Evolutionary conservation across 352 stramenopile species (phyloP), one percentile per base, ranked within the genome.

Genomic region (Phytopythium aichiense): DNA sequence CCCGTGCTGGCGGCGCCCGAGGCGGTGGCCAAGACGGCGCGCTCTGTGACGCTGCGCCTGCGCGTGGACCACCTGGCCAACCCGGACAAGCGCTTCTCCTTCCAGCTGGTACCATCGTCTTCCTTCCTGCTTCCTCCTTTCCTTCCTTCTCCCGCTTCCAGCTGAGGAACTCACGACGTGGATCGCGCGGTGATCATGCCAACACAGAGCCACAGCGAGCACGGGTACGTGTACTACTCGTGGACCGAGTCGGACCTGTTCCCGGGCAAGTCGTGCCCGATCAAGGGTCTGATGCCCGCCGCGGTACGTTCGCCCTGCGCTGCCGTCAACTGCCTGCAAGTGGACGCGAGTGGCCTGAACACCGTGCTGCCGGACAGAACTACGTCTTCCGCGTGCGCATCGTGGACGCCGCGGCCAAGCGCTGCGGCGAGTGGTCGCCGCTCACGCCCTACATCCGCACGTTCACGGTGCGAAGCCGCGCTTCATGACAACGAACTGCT

Each of bases 221-320:
- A 93, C 56, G 84, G 86, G 37, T 95, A 93, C 61, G 84, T 95
- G 28, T 95, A 93, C 64, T 95, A 95, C 76, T 93, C 82, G 59
- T 95, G 86, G 86, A 72, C 62, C 57, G 81, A 95, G 46, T 92
- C 85, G 52, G 81, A 84, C 56, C 43, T 82, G 9, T 88, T 91
- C 56, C 37, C 67, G 16, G 68, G 64, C 38, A 70, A 70, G 28
- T 86, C 88, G 68, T 84, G 75, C 52, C 79, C 84, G 12, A 74
- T 95, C 31, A 92, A 92, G 63, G 81, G 83, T 1, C 71, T 95
- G 9, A 60, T 43, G 42, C 74, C 84, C 54, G 93, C 92, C 63
- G 91, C 77, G 60, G 84, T 91, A 53, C 61, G 72, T 46, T 11
- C 28, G 20, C 22, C 35, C 48, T 12, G 43, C 28, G 8, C 18